Evolutionary conservation across 768 basidiomycete genomes (phyloP), one percentile per base, ranked within the genome.

Genomic region (Mycena vulgaris): DNA sequence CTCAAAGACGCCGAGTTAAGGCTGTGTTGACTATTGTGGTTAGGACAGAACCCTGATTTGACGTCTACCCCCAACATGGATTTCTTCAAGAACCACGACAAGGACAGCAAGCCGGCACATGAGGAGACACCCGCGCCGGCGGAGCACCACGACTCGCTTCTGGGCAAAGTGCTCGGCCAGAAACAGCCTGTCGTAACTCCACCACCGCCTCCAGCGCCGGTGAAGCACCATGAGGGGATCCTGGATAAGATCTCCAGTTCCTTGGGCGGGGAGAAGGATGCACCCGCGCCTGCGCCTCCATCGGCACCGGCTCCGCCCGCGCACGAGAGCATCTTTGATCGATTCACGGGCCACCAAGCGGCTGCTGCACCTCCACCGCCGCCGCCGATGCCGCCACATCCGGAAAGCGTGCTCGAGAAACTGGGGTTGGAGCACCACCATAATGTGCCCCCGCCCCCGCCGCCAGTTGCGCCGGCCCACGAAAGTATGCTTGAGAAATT

Each of bases 41-140:
- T n/a, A n/a, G n/a, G 17, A 27, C 37, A 48, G 14, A 35, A 59
- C 45, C 21, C 2, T 1, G 39, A 6, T 28, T 63, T 63, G 61
- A 57, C 61, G 47, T 33, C 53, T 19, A 49, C 61, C 28, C 42
- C 35, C 47, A 63, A 61, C 37, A 69, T 69, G 68, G 55, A 69
- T 28, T 27, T 51, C 2, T 62, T 56, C 37, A 60, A 59, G 9
- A 31, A 61, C 47, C 57, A 2, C 40, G 45, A 69, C n/a, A 39
- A 13, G 5, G 30, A 67, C 19, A 42, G 35, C 10, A 62, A 33
- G 37, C 40, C 58, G 19, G 51, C 58, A 3, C 11, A 45, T 21
- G 42, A 6, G n/a, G 2, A 17, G 6, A 11, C 35, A 6, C 19
- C 48, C 10, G 51, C 28, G 14, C 37, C 19, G n/a, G 30, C 56